A percentile compares a stretch with the other conserved stretches of the same genome.
Conservation (phyloP, 805 yeast genomes). For the Suhomyces pyralidae region DNA sequence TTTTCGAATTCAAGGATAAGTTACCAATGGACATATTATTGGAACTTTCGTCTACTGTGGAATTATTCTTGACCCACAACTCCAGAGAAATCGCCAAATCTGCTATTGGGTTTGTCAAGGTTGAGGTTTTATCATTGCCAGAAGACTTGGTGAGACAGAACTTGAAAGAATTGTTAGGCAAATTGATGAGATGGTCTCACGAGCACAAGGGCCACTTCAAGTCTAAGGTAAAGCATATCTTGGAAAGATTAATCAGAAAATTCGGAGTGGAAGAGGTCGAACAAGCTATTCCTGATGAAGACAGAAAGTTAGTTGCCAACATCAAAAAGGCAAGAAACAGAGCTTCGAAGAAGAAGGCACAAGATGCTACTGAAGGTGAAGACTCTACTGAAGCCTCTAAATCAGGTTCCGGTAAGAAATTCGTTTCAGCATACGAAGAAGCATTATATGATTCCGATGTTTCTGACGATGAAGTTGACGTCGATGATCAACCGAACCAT, state of each 20-base stretch:
- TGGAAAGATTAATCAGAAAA: conserved; percentile 86
- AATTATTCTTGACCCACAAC: conserved; percentile 83
- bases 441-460: conserved; percentile 75
- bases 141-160: conserved; percentile 68
- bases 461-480: conserved; percentile 57
- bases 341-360: conserved; percentile 67
- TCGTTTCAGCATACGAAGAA: conserved; percentile 87
- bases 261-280: conserved; percentile 89
- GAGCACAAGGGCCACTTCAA: conserved; percentile 96
- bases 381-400: conserved; percentile 14
- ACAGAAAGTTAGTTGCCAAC: conserved; percentile 74
- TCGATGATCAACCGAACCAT: conserved; percentile 40
- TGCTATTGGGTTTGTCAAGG: conserved; percentile 91
- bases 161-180: conserved; percentile 61
- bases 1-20: conserved; percentile 77
- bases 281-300: conserved; percentile 84
- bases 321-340: conserved; percentile 84
- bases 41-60: conserved; percentile 84
- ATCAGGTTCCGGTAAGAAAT: conserved; percentile 40
- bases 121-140: conserved; percentile 79
- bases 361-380: conserved; percentile 34
- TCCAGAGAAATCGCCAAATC: conserved; percentile 92
- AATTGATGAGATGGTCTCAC: conserved; percentile 87
- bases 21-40: conserved; percentile 58
- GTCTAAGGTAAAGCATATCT: conserved; percentile 85